phyloP scores from a whole-genome alignment of 1,284 basidiomycete genomes.

The Boletellus sp. region DNA sequence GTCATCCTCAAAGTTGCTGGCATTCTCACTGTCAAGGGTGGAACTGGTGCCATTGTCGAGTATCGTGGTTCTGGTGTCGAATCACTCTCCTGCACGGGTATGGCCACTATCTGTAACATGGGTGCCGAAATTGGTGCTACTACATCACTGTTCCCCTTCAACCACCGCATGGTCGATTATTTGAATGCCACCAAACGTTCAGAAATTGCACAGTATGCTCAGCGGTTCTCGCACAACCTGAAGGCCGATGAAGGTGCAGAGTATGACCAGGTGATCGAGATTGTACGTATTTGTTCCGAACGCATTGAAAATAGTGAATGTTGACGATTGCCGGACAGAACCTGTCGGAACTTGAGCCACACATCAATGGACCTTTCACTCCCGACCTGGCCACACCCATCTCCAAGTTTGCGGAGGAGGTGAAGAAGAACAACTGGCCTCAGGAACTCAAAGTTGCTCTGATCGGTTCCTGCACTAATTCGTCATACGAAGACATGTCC shows the following conservation, averaged over 20 bases:
- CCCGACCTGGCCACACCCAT: conserved; percentile 95
- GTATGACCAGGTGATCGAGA: conserved; percentile 94
- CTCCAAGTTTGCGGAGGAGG: conserved; percentile 90
- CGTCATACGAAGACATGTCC: conserved; percentile 99
- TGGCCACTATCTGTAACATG: conserved; percentile 99
- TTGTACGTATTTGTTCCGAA: conserved; percentile 51
- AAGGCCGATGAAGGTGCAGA: conserved; percentile 86
- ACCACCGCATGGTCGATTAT: conserved; percentile 91
- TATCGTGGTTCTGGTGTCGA: conserved; percentile 94
- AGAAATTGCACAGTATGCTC: conserved; percentile 88
- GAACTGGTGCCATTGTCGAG: conserved; percentile 95
- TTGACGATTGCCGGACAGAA: conserved; percentile 48
- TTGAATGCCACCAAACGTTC: conserved; percentile 90
- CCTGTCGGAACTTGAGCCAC: conserved; percentile 94
- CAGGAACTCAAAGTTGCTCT: conserved; percentile 95
- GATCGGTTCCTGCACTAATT: conserved; percentile 99
- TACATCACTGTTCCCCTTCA: conserved; percentile 99
- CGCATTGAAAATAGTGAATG: neutral
- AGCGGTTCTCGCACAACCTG: conserved; percentile 90
- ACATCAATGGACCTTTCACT: conserved; percentile 99
- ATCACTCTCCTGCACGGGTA: conserved; percentile 96
- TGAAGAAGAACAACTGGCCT: conserved; percentile 97
- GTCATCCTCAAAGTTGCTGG: conserved; percentile 97
- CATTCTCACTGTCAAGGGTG: conserved; percentile 96
- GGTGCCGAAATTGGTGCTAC: conserved; percentile 99